Evolutionary conservation across 495 filamentous ascomycete genomes (phyloP).

Genomic region (Articulospora tetracladia): DNA sequence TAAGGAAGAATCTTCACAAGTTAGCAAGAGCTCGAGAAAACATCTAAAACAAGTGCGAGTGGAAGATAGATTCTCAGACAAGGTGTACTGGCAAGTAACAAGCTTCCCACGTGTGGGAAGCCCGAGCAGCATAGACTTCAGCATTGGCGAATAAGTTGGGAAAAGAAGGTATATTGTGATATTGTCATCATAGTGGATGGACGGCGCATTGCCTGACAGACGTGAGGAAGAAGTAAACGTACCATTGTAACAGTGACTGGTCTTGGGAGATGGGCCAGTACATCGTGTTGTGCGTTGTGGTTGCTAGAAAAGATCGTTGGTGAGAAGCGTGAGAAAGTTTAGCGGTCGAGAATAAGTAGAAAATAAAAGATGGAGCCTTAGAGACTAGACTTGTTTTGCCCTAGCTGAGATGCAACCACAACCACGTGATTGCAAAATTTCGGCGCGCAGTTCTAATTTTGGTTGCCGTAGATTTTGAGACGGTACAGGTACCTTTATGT

Average conservation of each 20-base stretch:
- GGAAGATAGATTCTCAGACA: constrained; percentile 62
- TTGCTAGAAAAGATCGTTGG: no score
- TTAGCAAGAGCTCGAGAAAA: constrained; percentile 8
- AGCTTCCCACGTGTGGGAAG: constrained; percentile 60
- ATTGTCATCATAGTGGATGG: constrained; percentile 77
- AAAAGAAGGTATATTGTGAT: constrained; percentile 76
- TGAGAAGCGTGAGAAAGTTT: no score
- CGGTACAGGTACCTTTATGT: no score
- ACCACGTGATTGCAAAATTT: no score
- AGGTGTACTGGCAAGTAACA: constrained; percentile 98
- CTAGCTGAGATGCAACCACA: not conserved
- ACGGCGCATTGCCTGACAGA: constrained; percentile 3
- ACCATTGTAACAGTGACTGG: constrained; percentile 1
- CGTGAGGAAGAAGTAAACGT: constrained; percentile 21
- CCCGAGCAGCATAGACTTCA: constrained; percentile 66
- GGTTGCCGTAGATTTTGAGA: no score
- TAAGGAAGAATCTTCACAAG: constrained; percentile 17
- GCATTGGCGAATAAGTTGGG: constrained; percentile 92
- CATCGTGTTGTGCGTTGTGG: not conserved
- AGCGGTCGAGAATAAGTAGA: not conserved
- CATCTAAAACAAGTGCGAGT: not conserved
- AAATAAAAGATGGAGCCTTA: not conserved
- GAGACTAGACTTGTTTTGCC: not conserved
- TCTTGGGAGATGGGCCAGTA: not conserved
- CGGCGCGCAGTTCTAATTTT: no score